Evolutionary conservation across 306 rosid species (phyloP).

Genomic region (Astragalus membranaceus): DNA sequence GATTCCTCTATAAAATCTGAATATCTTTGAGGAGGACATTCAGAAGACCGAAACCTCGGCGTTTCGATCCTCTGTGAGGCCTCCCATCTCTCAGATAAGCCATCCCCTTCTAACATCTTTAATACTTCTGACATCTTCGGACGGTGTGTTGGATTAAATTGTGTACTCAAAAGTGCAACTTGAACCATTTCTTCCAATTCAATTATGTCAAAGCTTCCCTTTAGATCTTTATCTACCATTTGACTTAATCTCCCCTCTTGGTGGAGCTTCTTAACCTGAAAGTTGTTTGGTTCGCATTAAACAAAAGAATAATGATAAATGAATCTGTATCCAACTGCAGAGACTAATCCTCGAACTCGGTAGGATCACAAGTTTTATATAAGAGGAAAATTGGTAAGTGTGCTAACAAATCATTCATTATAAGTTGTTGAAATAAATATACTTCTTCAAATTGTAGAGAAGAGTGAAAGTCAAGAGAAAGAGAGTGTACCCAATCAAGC

Average conservation of each 20-base stretch:
- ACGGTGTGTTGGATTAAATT: constrained; percentile 79
- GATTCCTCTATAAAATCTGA: constrained; percentile 93
- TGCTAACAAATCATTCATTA: no score
- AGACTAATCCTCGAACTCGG: no score
- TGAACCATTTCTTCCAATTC: constrained; percentile 95
- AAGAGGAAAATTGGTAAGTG: no score
- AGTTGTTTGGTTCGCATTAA: constrained; percentile 6
- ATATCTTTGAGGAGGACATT: constrained; percentile 66
- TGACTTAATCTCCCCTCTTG: constrained; percentile 71
- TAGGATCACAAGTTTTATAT: no score
- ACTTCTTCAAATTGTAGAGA: background rate
- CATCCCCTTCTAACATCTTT: constrained; percentile 98
- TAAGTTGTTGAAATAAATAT: background rate
- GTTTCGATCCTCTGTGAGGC: constrained; percentile 77
- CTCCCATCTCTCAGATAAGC: constrained; percentile 97
- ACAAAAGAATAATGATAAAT: background rate
- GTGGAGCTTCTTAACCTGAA: constrained; percentile 90
- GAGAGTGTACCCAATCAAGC: constrained; percentile 88
- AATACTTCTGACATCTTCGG: constrained; percentile 94
- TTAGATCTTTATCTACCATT: constrained; percentile 88
- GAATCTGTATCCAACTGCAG: no score
- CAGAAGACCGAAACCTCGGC: constrained; percentile 55
- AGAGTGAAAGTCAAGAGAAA: constrained; percentile 10
- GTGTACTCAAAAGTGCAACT: constrained; percentile 86
- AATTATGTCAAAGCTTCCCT: constrained; percentile 54